phyloP scores from a whole-genome alignment of 805 yeast genomes.

The Wickerhamomyces bisporus region DNA sequence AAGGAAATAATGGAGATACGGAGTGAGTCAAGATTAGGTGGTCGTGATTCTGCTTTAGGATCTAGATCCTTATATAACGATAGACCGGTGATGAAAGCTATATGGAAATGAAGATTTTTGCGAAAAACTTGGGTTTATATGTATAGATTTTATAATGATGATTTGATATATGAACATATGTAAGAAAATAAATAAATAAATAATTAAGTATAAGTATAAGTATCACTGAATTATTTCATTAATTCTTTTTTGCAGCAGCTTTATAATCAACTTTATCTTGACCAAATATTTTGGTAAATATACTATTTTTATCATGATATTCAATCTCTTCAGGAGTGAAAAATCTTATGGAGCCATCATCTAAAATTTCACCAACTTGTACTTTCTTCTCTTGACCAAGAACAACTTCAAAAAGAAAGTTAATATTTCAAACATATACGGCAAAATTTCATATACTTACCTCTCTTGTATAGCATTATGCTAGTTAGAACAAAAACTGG shows the following conservation, averaged over 20 bases:
- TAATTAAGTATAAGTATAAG: too few relatives aligned
- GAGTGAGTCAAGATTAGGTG: slow-evolving; percentile 5
- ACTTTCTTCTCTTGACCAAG: slow-evolving; percentile 20
- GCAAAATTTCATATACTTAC: too few relatives aligned
- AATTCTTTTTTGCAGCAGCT: slow-evolving; percentile 7
- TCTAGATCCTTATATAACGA: slow-evolving; percentile 1
- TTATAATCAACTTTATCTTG: slow-evolving; percentile 21
- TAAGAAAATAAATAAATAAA: too few relatives aligned
- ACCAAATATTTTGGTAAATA: slow-evolving; percentile 18
- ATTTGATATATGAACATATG: too few relatives aligned
- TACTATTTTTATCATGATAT: slow-evolving; percentile 16
- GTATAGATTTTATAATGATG: too few relatives aligned
- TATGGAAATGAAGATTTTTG: too few relatives aligned
- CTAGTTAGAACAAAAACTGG: slow-evolving; percentile 19
- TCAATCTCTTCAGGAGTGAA: slow-evolving; percentile 18
- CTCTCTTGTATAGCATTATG: slow-evolving; percentile 15
- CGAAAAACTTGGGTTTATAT: too few relatives aligned
- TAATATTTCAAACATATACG: too few relatives aligned
- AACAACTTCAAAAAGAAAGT: slow-evolving; percentile 8
- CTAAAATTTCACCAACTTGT: slow-evolving; percentile 21
- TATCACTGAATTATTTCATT: background rate
- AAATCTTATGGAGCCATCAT: slow-evolving; percentile 19
- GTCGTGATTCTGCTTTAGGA: background rate
- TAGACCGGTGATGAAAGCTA: too few relatives aligned
- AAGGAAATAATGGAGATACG: slow-evolving; percentile 17